Evolutionary conservation across 192 early-diverging fungal species (phyloP), one percentile per base, ranked within the genome.

Genomic region (Lobosporangium transversale): DNA sequence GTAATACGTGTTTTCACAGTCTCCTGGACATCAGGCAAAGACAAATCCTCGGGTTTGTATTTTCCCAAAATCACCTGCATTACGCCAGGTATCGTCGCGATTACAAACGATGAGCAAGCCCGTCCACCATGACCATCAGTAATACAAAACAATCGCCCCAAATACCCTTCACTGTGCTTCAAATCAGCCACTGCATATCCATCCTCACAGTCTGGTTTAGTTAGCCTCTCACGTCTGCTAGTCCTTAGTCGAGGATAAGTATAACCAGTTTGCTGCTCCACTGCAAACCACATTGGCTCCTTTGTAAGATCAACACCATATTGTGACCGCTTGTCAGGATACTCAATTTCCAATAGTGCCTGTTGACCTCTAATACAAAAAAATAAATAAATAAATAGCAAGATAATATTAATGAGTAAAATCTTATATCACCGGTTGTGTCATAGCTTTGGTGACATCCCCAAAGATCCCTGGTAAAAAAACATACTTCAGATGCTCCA

Each of bases 91-190:
- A 86, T 68, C 8, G 79, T 68, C 23, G 66, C 56, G 3, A 83
- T 84, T 70, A 88, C 84, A 58, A 79, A 88, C 17, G 80, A 79
- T 9, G 86, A 83, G 31, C 86, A 88, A 1, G 81, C 86, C 11
- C 79, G 71, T 15, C 86, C 86, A 40, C 86, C 86, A 62, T 88
- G 86, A 4, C 86, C 86, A 79, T 88, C 86, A 7, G 86, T 82
- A 31, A 88, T 75, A 14, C 81, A 83, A 63, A 83, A 88, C 7
- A 86, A 32, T 17, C 86, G 70, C 8, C 81, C 81, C 20, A 82
- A 49, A 26, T 52, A 71, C n/a, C 74, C 80, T n/a, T 64, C 74
- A 1, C 31, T 43, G 23, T 60, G 58, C 30, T 54, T 66, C n/a
- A 86, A 44, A 54, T 88, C 86, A 29, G 80, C 62, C 15, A 88